phyloP scores from a whole-genome alignment of 139 green algal genomes.

The Chlorella sorokiniana region DNA sequence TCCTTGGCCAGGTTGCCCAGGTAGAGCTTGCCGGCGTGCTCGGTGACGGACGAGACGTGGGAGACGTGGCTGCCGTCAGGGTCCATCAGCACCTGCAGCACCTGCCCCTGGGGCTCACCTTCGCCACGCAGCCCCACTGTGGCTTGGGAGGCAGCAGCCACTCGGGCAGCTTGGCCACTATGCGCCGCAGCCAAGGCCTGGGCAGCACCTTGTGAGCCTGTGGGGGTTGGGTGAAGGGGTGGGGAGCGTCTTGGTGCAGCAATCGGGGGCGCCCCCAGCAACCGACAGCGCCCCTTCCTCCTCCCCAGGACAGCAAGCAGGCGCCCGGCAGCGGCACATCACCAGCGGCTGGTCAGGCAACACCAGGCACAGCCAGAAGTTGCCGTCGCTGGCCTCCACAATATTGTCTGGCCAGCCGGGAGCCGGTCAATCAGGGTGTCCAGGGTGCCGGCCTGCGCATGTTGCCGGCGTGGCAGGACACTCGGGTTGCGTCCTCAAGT shows the following conservation, averaged over 20 bases:
- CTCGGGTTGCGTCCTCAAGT: no score
- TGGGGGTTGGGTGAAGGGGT: background rate
- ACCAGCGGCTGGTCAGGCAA: slow-evolving; percentile 35
- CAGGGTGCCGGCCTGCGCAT: slow-evolving; percentile 48
- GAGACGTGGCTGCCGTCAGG: slow-evolving; percentile 41
- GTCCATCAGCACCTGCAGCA: slow-evolving; percentile 49
- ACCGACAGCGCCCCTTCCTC: background rate
- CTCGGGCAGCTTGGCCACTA: slow-evolving; percentile 26
- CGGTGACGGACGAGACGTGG: slow-evolving; percentile 41
- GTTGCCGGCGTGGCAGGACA: no score
- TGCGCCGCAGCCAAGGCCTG: background rate
- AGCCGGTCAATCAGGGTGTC: slow-evolving; percentile 63
- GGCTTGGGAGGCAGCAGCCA: slow-evolving; percentile 30
- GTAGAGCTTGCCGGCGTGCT: slow-evolving; percentile 47
- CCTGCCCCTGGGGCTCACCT: slow-evolving; percentile 40
- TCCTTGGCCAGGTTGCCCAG: slow-evolving; percentile 57
- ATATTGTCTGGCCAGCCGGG: slow-evolving; percentile 80
- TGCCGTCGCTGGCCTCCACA: slow-evolving; percentile 43
- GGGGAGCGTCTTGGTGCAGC: background rate
- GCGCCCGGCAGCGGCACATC: background rate
- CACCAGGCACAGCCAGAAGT: slow-evolving; percentile 61
- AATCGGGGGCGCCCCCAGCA: no score
- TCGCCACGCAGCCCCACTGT: slow-evolving; percentile 49
- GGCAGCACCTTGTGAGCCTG: slow-evolving; percentile 3
- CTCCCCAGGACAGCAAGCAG: background rate